A percentile compares a stretch with the other conserved stretches of the same genome.
These are phyloP conservation scores for Craterostigma plantagineum DNA, from an alignment of 257 asterid genomes.

Conservation along the genomic window DNA sequence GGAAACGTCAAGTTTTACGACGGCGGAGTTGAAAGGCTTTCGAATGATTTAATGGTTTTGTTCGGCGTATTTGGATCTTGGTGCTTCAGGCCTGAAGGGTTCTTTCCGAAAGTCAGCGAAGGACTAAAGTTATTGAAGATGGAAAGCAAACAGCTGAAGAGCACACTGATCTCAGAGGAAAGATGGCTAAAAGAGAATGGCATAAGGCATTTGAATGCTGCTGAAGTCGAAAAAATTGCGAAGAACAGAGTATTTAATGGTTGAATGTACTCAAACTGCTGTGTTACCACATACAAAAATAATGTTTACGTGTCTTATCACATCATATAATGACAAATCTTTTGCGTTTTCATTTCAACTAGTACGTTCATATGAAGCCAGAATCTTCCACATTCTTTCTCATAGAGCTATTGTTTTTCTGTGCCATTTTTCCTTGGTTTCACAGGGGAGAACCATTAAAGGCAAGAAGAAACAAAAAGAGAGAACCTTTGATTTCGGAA, in stretches of 20 bases:
- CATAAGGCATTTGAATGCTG: constrained; percentile 35
- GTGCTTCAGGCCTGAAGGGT: constrained; percentile 93
- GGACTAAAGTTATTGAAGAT: constrained; percentile 58
- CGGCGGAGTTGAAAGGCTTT: constrained; percentile 56
- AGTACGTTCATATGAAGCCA: no score
- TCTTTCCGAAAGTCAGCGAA: constrained; percentile 61
- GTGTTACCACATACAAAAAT: no score
- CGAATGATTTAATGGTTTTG: constrained; percentile 43
- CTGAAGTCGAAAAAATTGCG: constrained; percentile 48
- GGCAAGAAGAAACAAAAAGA: no score
- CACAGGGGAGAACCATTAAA: no score
- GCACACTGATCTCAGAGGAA: constrained; percentile 38
- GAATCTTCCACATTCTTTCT: no score
- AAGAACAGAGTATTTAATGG: constrained; percentile 41
- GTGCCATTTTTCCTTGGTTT: no score
- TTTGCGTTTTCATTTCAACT: no score
- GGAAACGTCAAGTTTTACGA: constrained; percentile 47
- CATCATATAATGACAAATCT: no score
- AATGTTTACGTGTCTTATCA: no score
- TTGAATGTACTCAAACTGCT: constrained; percentile 13
- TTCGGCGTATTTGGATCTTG: constrained; percentile 53
- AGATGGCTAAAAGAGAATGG: constrained; percentile 67
- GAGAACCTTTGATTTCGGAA: no score
- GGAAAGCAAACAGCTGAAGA: constrained; percentile 29
- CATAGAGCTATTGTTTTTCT: no score